Percentiles rank a stretch among this genome's conserved stretches.
phyloP scores from a whole-genome alignment of 805 yeast genomes.

The Lachancea quebecensis region DNA sequence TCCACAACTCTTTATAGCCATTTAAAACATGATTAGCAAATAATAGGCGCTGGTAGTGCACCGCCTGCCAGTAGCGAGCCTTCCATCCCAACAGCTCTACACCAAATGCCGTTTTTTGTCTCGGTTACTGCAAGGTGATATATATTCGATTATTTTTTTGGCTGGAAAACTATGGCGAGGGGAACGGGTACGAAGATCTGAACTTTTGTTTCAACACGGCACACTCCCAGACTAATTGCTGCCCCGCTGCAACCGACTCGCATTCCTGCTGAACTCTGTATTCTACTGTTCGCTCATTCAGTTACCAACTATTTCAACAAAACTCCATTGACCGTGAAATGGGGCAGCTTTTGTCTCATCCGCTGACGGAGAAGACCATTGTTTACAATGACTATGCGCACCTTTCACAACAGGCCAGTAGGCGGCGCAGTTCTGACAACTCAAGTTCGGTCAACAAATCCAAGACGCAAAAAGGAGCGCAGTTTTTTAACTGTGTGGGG shows the following conservation, averaged over 20 bases:
- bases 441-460: not conserved
- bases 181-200: not conserved
- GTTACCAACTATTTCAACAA: too few species aligned
- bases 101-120: too few species aligned
- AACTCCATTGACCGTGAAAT: conserved; percentile 27
- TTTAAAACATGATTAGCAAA: not conserved
- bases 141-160: too few species aligned
- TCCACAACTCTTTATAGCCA: not conserved
- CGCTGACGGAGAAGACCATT: conserved; percentile 60
- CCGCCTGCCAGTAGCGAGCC: too few species aligned
- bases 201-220: too few species aligned
- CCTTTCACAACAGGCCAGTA: not conserved
- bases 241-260: too few species aligned
- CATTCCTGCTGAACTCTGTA: too few species aligned
- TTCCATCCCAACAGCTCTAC: too few species aligned
- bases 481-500: conserved; percentile 54
- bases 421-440: not conserved
- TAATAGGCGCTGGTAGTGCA: too few species aligned
- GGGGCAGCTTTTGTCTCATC: conserved; percentile 74
- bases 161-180: not conserved
- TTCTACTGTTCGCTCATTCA: too few species aligned
- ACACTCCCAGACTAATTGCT: not conserved
- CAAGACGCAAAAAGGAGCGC: conserved; percentile 12
- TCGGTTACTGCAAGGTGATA: too few species aligned
- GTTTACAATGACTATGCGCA: conserved; percentile 36